Percentiles rank a stretch among this genome's conserved stretches.
Evolutionary conservation across 805 yeast genomes (phyloP).

Genomic region (Candida ulmi): DNA sequence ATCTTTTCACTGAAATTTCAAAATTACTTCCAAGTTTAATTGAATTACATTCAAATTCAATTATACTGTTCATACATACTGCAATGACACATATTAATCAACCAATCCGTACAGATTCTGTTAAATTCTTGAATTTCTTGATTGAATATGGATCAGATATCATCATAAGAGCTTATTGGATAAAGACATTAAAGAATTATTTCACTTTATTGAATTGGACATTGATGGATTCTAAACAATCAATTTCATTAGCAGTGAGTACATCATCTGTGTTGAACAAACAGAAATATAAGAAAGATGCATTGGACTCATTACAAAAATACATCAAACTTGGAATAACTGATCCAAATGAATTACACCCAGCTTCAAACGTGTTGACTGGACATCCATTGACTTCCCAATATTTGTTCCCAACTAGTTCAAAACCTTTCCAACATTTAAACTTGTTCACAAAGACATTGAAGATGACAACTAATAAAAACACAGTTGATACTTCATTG

Average conservation of each 20-base stretch:
- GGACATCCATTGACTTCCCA: constrained; percentile 43
- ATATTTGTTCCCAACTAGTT: constrained; percentile 48
- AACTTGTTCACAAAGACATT: constrained; percentile 48
- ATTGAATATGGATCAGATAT: constrained; percentile 50
- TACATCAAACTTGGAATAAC: constrained; percentile 40
- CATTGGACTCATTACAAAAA: constrained; percentile 32
- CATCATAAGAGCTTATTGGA: constrained; percentile 58
- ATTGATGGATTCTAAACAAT: constrained; percentile 27
- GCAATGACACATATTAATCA: constrained; percentile 92
- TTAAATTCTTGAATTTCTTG: constrained; percentile 57
- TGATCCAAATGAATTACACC: constrained; percentile 13
- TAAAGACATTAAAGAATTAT: constrained; percentile 60
- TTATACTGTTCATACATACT: constrained; percentile 73
- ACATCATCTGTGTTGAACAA: constrained; percentile 23
- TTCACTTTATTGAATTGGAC: constrained; percentile 77
- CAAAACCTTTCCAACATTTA: constrained; percentile 62
- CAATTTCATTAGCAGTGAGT: constrained; percentile 27
- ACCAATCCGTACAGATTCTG: constrained; percentile 68
- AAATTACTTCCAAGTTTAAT: constrained; percentile 47
- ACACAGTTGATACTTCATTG: constrained; percentile 12
- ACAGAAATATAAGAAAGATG: constrained; percentile 21
- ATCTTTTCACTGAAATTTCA: constrained; percentile 43
- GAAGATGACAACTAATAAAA: constrained; percentile 10
- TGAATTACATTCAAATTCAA: constrained; percentile 51
- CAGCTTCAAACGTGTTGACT: constrained; percentile 11